Evolutionary conservation across 495 filamentous ascomycete species (phyloP), one percentile per base, ranked within the genome.

Genomic region (Aspergillus cristatus): DNA sequence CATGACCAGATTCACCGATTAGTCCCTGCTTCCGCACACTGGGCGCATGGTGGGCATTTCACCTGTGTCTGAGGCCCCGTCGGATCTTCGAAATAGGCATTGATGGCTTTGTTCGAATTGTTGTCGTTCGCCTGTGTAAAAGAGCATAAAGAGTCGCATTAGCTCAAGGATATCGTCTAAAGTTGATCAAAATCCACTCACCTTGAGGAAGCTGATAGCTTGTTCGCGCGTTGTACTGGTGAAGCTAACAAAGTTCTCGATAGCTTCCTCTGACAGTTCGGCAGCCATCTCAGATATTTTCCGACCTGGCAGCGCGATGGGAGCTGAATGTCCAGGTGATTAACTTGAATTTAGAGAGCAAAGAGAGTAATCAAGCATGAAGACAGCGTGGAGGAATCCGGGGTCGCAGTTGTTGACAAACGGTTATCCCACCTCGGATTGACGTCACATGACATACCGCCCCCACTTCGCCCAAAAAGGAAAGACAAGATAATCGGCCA

Each of bases 1-100:
- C 11, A 16, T 10, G 13, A 18, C 22, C 29, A 32, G 8, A 45
- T 29, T 14, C n/a, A 15, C 24, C 20, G 25, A 31, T 53, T 24
- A 54, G 47, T 31, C 40, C 13, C 30, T 13, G 12, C 44, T 34
- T 28, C 17, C 28, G 32, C 12, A 25, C 22, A 32, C 18, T 14
- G 13, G 16, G 29, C 15, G 17, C 14, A 14, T 14, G 14, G 20
- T 34, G 12, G 17, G 25, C 22, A 14, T 16, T 34, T 50, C 47
- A 65, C 57, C 59, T 66, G 41, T 34, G 45, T 32, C 29, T 55
- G 53, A 14, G 60, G 51, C 14, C 59, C 60, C n/a, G 55, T 57
- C 6, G 65, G 67, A 39, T 72, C 65, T 51, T 75, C 69, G 18
- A 68, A 67, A 41, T 63, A 75, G 6, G 68, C 70, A 47, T 74